Evolutionary conservation across 2,329 filamentous ascomycete genomes (phyloP).

Genomic region (Thelonectria discophora): DNA sequence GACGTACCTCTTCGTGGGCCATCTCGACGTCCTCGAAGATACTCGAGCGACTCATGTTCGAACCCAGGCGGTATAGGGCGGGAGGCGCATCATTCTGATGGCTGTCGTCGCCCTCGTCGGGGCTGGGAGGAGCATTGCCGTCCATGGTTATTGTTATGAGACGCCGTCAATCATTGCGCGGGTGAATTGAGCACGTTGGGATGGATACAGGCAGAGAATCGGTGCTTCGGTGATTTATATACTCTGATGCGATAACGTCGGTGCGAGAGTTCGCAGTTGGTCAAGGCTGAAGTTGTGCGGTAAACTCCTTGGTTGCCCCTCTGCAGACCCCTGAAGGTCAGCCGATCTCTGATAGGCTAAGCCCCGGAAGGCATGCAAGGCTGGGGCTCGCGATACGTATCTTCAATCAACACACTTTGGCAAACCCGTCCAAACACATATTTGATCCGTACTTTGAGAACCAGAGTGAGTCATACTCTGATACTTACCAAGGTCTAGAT

Average conservation of each 20-base stretch:
- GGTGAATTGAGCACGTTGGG: conserved; percentile 10
- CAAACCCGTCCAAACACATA: no score
- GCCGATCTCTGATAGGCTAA: conserved; percentile 11
- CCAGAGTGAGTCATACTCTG: no score
- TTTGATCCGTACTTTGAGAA: no score
- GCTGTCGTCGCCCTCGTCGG: conserved; percentile 32
- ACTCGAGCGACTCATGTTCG: conserved; percentile 78
- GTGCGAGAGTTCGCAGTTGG: conserved; percentile 25
- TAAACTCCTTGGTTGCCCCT: conserved; percentile 23
- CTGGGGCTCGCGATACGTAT: conserved; percentile 7
- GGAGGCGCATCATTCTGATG: conserved; percentile 35
- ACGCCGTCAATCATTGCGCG: conserved; percentile 30
- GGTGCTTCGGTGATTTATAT: background rate
- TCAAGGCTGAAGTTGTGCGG: conserved; percentile 34
- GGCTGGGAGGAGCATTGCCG: conserved; percentile 37
- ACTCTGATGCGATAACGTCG: conserved; percentile 36
- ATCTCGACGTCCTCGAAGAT: conserved; percentile 97
- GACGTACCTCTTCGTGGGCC: conserved; percentile 87
- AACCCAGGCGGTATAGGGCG: conserved; percentile 69
- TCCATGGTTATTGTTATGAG: conserved; percentile 40
- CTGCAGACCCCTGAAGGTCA: conserved; percentile 1
- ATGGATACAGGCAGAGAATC: conserved; percentile 4
- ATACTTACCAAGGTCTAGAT: no score
- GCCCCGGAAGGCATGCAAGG: conserved; percentile 10
- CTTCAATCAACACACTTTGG: background rate